A percentile compares a stretch with the other conserved stretches of the same genome.
phyloP scores from a whole-genome alignment of 495 filamentous ascomycete species.

The Neurospora sp. region DNA sequence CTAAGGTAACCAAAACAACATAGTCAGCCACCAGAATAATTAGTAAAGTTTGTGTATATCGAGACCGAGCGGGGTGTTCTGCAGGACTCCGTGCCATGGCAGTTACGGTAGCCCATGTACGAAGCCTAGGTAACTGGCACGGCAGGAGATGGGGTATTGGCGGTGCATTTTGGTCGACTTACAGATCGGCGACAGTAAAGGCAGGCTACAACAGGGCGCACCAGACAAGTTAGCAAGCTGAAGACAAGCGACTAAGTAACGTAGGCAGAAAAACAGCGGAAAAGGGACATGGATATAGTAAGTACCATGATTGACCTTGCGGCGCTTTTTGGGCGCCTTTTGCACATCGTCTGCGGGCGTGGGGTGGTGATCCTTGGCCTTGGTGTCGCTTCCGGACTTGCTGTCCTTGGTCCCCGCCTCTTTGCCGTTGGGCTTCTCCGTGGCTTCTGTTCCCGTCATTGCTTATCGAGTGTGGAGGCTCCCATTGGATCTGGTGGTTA shows the following conservation, averaged over 20 bases:
- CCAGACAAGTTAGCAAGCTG: slow-evolving; percentile 33
- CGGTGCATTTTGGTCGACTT: slow-evolving; percentile 40
- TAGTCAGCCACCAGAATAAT: slow-evolving; percentile 21
- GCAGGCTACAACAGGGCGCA: slow-evolving; percentile 64
- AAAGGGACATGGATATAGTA: slow-evolving; percentile 11
- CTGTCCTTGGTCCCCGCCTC: slow-evolving; percentile 33
- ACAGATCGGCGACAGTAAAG: slow-evolving; percentile 99
- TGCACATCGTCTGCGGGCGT: slow-evolving; percentile 31
- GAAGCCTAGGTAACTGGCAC: background rate
- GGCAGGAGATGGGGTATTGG: slow-evolving; percentile 15
- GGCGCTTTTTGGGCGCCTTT: slow-evolving; percentile 82
- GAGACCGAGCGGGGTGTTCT: background rate
- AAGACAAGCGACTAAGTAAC: slow-evolving; percentile 15
- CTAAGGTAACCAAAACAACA: slow-evolving; percentile 37
- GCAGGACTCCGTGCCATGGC: background rate
- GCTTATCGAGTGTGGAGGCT: slow-evolving; percentile 23
- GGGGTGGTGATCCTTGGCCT: slow-evolving; percentile 34
- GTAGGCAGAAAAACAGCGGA: slow-evolving; percentile 6
- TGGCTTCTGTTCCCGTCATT: slow-evolving; percentile 31
- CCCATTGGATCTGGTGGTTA: slow-evolving; percentile 42
- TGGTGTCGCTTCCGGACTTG: slow-evolving; percentile 37
- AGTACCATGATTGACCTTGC: slow-evolving; percentile 99
- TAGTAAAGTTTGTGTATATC: background rate
- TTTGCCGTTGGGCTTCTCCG: slow-evolving; percentile 39
- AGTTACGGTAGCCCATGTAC: background rate